phyloP scores from a whole-genome alignment of 768 basidiomycete genomes.

The Rhodotorula paludigena region DNA sequence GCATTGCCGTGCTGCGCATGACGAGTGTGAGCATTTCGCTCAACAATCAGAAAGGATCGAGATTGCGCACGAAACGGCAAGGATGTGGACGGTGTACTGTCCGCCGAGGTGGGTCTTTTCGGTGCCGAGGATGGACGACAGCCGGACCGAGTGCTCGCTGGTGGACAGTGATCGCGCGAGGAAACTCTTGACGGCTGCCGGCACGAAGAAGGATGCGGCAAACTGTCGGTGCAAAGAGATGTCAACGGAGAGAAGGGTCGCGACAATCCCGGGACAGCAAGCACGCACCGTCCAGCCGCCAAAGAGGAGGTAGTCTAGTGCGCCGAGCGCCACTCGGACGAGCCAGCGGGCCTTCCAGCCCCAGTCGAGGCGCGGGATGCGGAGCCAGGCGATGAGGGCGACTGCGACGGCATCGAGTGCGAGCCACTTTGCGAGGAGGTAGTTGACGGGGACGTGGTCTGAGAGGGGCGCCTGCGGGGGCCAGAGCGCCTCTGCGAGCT shows the following conservation, averaged over 20 bases:
- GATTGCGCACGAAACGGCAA: slow-evolving; percentile 32
- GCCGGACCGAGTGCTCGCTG: slow-evolving; percentile 23
- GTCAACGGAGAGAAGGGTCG: background rate
- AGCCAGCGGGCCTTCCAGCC: slow-evolving; percentile 21
- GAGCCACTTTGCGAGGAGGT: slow-evolving; percentile 20
- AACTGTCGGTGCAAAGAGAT: slow-evolving; percentile 5
- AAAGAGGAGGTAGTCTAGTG: slow-evolving; percentile 23
- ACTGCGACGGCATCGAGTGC: slow-evolving; percentile 8
- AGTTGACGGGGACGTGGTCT: background rate
- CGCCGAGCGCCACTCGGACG: background rate
- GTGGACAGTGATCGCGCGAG: slow-evolving; percentile 24
- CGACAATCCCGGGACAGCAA: too few relatives aligned
- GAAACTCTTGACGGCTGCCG: slow-evolving; percentile 21
- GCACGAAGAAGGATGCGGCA: slow-evolving; percentile 21
- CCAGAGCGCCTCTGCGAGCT: slow-evolving; percentile 19
- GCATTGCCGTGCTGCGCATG: slow-evolving; percentile 26
- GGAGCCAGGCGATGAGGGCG: slow-evolving; percentile 3
- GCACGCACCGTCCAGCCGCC: slow-evolving; percentile 30
- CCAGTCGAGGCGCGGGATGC: slow-evolving; percentile 28
- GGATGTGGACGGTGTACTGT: slow-evolving; percentile 36
- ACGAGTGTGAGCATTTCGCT: background rate
- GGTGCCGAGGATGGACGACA: slow-evolving; percentile 13
- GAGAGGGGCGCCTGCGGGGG: background rate
- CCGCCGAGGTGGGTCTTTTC: slow-evolving; percentile 30
- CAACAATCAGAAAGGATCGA: background rate